Conservation (phyloP, 768 basidiomycete species). For the Auriscalpium microsporum region DNA sequence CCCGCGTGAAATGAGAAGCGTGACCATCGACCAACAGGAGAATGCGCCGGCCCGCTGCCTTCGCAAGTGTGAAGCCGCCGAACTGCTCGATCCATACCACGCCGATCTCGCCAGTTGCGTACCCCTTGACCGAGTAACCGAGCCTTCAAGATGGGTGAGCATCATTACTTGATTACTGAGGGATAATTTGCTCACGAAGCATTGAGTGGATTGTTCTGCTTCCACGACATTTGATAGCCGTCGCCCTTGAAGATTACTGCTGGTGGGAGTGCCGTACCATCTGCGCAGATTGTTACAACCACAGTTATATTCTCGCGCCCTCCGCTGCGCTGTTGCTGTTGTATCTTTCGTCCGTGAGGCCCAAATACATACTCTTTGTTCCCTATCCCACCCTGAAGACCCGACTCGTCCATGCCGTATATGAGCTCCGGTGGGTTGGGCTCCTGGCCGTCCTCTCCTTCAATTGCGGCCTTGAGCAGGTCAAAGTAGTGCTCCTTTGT, state of each 20-base stretch:
- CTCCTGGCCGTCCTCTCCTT: constrained; percentile 8
- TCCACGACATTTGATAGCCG: constrained; percentile 28
- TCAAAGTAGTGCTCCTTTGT: constrained; percentile 28
- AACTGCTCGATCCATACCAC: constrained; percentile 33
- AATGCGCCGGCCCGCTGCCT: constrained; percentile 21
- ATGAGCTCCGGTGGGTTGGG: constrained; percentile 18
- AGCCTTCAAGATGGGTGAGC: constrained; percentile 8
- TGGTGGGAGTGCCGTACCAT: constrained; percentile 30
- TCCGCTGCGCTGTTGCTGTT: constrained; percentile 28
- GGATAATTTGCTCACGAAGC: constrained; percentile 24
- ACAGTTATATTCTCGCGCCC: constrained; percentile 32
- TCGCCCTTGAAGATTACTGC: constrained; percentile 34
- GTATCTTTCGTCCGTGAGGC: constrained; percentile 3
- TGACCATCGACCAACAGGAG: constrained; percentile 41
- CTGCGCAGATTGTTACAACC: constrained; percentile 34
- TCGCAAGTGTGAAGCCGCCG: constrained; percentile 27
- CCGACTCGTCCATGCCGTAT: constrained; percentile 29
- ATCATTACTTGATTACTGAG: background rate
- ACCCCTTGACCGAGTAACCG: constrained; percentile 23
- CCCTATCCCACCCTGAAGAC: constrained; percentile 22
- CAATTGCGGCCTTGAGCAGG: constrained; percentile 19
- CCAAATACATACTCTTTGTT: constrained; percentile 25
- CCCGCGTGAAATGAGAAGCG: constrained; percentile 31
- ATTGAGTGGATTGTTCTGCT: constrained; percentile 31
- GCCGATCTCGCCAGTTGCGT: constrained; percentile 30